phyloP scores from a whole-genome alignment of 345 rosid genomes.

The Iberis pinnata region DNA sequence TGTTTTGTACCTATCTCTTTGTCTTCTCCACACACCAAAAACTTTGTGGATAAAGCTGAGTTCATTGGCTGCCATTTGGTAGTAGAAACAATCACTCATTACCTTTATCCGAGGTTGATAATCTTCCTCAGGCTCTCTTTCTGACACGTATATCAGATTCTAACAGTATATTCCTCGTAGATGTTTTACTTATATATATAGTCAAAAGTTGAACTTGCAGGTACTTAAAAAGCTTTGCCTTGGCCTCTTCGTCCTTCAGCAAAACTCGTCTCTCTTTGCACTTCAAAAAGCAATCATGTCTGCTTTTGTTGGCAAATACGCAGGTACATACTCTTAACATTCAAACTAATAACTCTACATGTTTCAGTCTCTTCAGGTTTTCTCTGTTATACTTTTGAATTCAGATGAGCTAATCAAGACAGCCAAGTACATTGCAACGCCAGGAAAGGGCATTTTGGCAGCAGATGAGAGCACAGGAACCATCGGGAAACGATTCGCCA shows the following conservation, averaged over 20 bases:
- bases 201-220: slow-evolving; percentile 22
- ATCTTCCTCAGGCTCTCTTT: slow-evolving; percentile 40
- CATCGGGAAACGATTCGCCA: slow-evolving; percentile 81
- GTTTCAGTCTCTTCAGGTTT: slow-evolving; percentile 4
- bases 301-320: slow-evolving; percentile 81
- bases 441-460: slow-evolving; percentile 89
- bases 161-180: slow-evolving; percentile 41
- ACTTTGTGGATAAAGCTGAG: slow-evolving; percentile 28
- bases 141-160: slow-evolving; percentile 44
- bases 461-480: slow-evolving; percentile 99
- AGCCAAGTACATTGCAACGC: slow-evolving; percentile 87
- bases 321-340: slow-evolving; percentile 44
- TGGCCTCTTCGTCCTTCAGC: slow-evolving; percentile 29
- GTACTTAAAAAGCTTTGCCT: slow-evolving; percentile 31
- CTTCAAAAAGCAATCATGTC: slow-evolving; percentile 46
- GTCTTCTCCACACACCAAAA: slow-evolving; percentile 35
- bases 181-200: slow-evolving; percentile 34
- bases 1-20: slow-evolving; percentile 27
- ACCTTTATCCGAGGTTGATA: slow-evolving; percentile 62
- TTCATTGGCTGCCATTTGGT: slow-evolving; percentile 39
- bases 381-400: slow-evolving; percentile 16
- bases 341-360: background rate
- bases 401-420: slow-evolving; percentile 86
- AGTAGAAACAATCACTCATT: slow-evolving; percentile 44
- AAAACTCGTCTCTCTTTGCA: slow-evolving; percentile 21